Base-by-base conservation (phyloP, 257 asterid species). In the Verbena officinalis region DNA sequence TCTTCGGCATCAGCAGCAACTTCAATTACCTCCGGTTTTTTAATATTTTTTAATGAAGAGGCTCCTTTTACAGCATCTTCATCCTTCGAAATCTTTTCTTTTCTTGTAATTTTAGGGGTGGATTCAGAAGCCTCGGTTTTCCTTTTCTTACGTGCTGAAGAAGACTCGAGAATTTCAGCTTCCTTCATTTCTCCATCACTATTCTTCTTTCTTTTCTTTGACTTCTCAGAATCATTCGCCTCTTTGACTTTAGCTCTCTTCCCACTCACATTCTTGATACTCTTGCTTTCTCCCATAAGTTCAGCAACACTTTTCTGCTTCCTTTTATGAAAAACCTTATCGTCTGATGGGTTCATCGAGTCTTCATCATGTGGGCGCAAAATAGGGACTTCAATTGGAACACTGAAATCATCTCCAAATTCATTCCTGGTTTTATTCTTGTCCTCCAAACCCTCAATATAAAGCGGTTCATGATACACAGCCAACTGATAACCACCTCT, bases 271-370 rank as follows among this genome's bases (percentile, higher is more conserved):
- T 55, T 73, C 63, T 68, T 76, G 11, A 42, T 65, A 43, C 43
- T 76, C 15, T 56, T 61, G 58, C 30, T 64, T 53, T 78, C 83
- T 30, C 81, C 79, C 86, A 85, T 78, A 20, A 87, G 80, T 74
- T 80, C 88, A 38, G 96, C 88, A 19, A 90, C 91, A 52, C 94
- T 86, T 74, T 87, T 91, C 70, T 80, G 87, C 78, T 91, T 91
- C 79, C 86, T 79, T 43, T 67, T 77, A 55, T 70, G 76, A 60
- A 46, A 68, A 39, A 33, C 57, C 77, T 79, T 77, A 60, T 62
- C 77, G 17, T 73, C 80, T 1, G 78, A 66, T 52, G 50, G 51
- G 42, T 36, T 58, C 4, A 50, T 64, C 48, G 81, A 76, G 71
- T 76, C 85, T 57, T 81, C 89, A 19, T 81, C 86, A 43, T n/a